Evolutionary conservation across 139 green algal genomes (phyloP).

Genomic region (Tetradesmus obliquus): DNA sequence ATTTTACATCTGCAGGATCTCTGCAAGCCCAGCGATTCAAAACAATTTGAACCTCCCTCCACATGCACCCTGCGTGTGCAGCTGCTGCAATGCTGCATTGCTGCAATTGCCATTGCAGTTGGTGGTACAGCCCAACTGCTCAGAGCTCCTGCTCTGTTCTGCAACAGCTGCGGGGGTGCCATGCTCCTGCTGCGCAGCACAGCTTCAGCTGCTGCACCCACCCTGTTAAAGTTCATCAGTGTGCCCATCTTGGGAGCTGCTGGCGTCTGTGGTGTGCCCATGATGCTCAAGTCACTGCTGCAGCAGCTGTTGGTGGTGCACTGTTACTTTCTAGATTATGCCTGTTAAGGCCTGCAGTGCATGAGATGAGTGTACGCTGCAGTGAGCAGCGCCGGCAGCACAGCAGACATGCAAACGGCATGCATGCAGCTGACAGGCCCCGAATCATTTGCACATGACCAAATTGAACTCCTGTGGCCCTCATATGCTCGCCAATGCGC

Average conservation of each 20-base stretch:
- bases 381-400: not conserved
- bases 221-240: conserved; percentile 40
- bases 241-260: conserved; percentile 27
- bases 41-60: not conserved
- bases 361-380: not conserved
- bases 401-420: not conserved
- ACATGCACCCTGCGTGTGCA: not conserved
- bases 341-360: not conserved
- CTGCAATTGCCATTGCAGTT: not conserved
- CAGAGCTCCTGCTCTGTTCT: not conserved
- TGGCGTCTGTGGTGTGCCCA: conserved; percentile 27
- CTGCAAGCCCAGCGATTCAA: not conserved
- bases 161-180: not conserved
- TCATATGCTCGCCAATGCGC: not conserved
- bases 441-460: not conserved
- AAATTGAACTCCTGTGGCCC: not conserved
- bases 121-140: not conserved
- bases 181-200: not conserved
- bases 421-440: not conserved
- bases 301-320: not conserved
- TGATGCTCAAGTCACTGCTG: not conserved
- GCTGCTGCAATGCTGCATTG: not conserved
- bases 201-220: not conserved
- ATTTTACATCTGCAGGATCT: not conserved
- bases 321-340: not conserved